Evolutionary conservation across 2,329 filamentous ascomycete genomes (phyloP), one percentile per base, ranked within the genome.

Genomic region (Leptographium flavum): DNA sequence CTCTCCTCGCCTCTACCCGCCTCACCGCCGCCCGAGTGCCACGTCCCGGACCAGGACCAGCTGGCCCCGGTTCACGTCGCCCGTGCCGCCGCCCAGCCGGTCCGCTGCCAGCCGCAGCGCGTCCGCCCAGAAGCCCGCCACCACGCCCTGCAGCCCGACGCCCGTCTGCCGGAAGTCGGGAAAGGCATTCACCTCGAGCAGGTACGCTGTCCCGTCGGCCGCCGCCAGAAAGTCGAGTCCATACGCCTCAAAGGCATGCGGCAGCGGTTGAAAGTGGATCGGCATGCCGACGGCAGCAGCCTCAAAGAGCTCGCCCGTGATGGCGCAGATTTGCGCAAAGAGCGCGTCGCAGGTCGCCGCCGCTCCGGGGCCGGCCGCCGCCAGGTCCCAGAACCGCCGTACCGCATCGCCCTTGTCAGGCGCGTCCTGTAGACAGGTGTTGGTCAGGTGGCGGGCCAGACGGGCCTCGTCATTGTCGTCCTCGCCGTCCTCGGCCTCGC

Each of bases 111-210:
- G 65, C 46, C 76, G 69, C 36, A 94, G 69, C 21, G 86, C 81
- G 11, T 76, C 83, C 55, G 76, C 71, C 70, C 93, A 92, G 53
- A 98, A 69, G 8, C 79, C 82, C 19, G 69, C 74, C 22, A 98
- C 81, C 35, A 96, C 62, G 0, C 66, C 74, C 57, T 72, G 76
- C 52, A 94, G 63, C 46, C 83, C 81, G 8, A 73, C 71, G 0
- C 92, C 92, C 15, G 87, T 94, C 74, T 96, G 90, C 57, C 75
- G 79, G 58, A 96, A 96, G 65, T 98, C 92, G 10, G 92, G 92
- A 63, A 94, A 98, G 0, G 90, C 86, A 66, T 98, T 98, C 28
- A 94, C 76, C 66, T 98, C 92, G 46, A 98, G 66, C 56, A 98
- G 60, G 78, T 80, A 95, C 4, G 78, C 74, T 4, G 57, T 69